Conservation (phyloP, 2,329 filamentous ascomycete genomes). For the Arthrobotrys sinensis region DNA sequence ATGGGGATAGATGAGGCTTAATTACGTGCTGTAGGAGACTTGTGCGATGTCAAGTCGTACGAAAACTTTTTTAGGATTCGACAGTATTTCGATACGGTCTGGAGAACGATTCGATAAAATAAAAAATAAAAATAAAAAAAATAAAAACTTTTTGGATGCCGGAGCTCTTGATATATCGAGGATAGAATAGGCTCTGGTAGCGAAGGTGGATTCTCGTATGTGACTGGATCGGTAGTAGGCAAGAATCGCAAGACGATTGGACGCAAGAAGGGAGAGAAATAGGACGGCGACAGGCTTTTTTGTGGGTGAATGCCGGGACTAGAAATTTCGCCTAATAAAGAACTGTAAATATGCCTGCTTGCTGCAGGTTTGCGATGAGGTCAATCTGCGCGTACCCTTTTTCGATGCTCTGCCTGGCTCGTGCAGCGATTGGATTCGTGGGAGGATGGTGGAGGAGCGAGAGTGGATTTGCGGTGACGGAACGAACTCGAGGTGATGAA, state of each 20-base stretch:
- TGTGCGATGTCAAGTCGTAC: constrained; percentile 55
- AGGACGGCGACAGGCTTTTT: constrained; percentile 30
- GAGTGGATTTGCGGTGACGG: constrained; percentile 25
- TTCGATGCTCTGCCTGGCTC: constrained; percentile 28
- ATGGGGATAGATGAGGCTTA: constrained; percentile 57
- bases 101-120: not conserved
- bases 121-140: constrained; percentile 15
- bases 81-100: constrained; percentile 8
- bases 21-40: constrained; percentile 51
- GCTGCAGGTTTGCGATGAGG: constrained; percentile 49
- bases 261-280: constrained; percentile 6
- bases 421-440: constrained; percentile 44
- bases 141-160: constrained; percentile 45
- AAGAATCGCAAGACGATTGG: constrained; percentile 42
- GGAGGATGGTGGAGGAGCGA: constrained; percentile 11
- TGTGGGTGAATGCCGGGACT: constrained; percentile 40
- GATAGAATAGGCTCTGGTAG: constrained; percentile 24
- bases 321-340: constrained; percentile 40
- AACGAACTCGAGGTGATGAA: constrained; percentile 19
- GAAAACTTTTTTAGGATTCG: constrained; percentile 38
- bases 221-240: constrained; percentile 39
- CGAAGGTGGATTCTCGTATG: constrained; percentile 41
- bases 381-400: constrained; percentile 50
- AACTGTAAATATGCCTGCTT: constrained; percentile 28
- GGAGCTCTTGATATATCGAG: constrained; percentile 39